Conservation (phyloP, 176 grass and related monocot genomes). For the Lolium rigidum region DNA sequence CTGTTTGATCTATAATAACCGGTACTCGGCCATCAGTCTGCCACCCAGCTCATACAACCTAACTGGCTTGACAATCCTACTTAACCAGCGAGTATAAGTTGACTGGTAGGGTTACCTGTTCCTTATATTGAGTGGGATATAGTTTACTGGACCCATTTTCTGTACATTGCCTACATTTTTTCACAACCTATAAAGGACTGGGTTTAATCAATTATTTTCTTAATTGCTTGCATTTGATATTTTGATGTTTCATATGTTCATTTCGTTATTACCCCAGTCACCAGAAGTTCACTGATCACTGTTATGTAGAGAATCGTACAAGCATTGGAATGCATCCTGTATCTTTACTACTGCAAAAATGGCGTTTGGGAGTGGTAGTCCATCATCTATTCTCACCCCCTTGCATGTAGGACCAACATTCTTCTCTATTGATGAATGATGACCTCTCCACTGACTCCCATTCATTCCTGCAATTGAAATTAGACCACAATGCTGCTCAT, state of each 20-base stretch:
- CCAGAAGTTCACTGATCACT: neutral
- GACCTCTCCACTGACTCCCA: neutral
- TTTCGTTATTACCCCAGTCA: neutral
- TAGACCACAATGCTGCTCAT: neutral
- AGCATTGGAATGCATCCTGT: neutral
- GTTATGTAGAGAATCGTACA: slow-evolving; percentile 10
- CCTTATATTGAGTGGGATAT: neutral
- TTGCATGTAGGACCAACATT: too few species aligned
- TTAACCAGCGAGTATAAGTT: neutral
- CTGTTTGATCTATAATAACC: too few species aligned
- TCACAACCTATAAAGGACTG: neutral
- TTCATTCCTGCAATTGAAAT: neutral
- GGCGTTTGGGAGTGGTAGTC: neutral
- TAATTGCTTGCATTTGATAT: neutral
- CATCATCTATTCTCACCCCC: neutral
- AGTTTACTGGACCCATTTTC: neutral
- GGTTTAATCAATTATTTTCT: neutral
- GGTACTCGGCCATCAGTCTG: too few species aligned
- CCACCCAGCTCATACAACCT: neutral
- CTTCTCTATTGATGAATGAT: neutral
- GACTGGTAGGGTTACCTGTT: neutral
- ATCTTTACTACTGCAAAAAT: neutral
- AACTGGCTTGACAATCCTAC: neutral
- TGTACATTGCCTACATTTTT: neutral
- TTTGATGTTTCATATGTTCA: neutral